Evolutionary conservation across 164 flowering plant genomes (phyloP).

Genomic region (Taxillus chinensis): DNA sequence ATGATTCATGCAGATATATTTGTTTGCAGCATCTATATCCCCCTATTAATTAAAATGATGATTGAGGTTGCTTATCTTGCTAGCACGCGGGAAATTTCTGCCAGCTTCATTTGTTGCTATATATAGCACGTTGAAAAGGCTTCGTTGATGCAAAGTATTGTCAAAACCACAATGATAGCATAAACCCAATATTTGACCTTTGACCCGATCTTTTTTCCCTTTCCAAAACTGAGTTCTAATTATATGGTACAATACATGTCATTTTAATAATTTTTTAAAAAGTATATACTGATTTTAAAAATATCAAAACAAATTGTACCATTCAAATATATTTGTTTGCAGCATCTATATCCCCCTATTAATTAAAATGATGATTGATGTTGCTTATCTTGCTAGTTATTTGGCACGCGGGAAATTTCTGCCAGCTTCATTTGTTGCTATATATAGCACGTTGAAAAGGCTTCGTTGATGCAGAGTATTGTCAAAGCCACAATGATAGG

Average conservation of each 20-base stretch:
- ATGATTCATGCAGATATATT: constrained; percentile 47
- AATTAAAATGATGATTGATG: constrained; percentile 97
- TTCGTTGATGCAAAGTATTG: constrained; percentile 50
- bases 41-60: constrained; percentile 48
- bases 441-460: constrained; percentile 52
- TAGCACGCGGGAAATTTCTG: constrained; percentile 76
- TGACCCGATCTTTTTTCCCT: too few species aligned
- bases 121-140: constrained; percentile 56
- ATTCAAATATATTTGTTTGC: too few species aligned
- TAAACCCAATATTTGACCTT: constrained; percentile 41
- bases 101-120: constrained; percentile 37
- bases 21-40: constrained; percentile 20
- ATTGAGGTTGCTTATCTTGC: constrained; percentile 94
- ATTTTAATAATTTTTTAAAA: too few species aligned
- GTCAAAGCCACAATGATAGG: constrained; percentile 27
- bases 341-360: too few species aligned
- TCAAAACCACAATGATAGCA: constrained; percentile 21
- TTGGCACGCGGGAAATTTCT: constrained; percentile 77
- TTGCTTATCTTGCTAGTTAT: constrained; percentile 90
- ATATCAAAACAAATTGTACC: too few species aligned
- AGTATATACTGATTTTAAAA: too few species aligned
- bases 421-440: constrained; percentile 35
- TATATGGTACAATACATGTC: too few species aligned
- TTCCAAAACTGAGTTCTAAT: too few species aligned
- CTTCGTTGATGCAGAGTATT: constrained; percentile 52